Conservation (phyloP, 768 basidiomycete species). For the Tylopilus balloui region DNA sequence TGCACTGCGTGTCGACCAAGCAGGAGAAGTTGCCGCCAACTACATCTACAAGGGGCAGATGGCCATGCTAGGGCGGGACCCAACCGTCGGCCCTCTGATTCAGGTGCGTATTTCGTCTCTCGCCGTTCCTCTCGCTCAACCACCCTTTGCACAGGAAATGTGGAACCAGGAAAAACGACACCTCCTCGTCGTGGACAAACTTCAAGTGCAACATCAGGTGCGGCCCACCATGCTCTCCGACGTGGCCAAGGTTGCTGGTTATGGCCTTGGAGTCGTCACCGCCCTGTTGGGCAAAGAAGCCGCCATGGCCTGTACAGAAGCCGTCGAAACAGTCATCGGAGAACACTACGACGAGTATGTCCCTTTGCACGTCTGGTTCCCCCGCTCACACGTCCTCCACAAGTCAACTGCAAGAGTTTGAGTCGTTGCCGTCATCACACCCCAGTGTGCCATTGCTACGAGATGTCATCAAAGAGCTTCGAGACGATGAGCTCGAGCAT, state of each 20-base stretch:
- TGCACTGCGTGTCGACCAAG: slow-evolving; percentile 89
- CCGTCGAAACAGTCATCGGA: slow-evolving; percentile 95
- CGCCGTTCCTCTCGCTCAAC: slow-evolving; percentile 2
- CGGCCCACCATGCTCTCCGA: slow-evolving; percentile 83
- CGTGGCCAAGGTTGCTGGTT: slow-evolving; percentile 82
- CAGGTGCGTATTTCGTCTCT: slow-evolving; percentile 47
- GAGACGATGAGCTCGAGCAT: slow-evolving; percentile 95
- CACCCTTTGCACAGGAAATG: slow-evolving; percentile 69
- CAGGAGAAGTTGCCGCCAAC: slow-evolving; percentile 93
- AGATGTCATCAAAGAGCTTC: slow-evolving; percentile 73
- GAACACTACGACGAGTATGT: slow-evolving; percentile 98
- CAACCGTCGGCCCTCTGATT: slow-evolving; percentile 56
- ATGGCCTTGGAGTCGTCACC: slow-evolving; percentile 79
- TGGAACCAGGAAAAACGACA: slow-evolving; percentile 97
- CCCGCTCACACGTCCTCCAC: slow-evolving; percentile 6
- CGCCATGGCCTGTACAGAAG: slow-evolving; percentile 98
- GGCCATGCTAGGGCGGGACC: slow-evolving; percentile 62
- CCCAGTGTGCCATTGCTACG: slow-evolving; percentile 74
- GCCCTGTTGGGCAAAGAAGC: slow-evolving; percentile 88
- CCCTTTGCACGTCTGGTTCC: background rate
- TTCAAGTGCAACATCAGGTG: slow-evolving; percentile 78
- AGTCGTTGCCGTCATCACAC: slow-evolving; percentile 58
- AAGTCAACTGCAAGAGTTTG: slow-evolving; percentile 80
- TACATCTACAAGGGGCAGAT: slow-evolving; percentile 92
- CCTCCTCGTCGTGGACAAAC: slow-evolving; percentile 76